These are phyloP conservation scores for Cryphonectria naterciae DNA, from an alignment of 2,329 filamentous ascomycete species.

Conservation along the genomic window DNA sequence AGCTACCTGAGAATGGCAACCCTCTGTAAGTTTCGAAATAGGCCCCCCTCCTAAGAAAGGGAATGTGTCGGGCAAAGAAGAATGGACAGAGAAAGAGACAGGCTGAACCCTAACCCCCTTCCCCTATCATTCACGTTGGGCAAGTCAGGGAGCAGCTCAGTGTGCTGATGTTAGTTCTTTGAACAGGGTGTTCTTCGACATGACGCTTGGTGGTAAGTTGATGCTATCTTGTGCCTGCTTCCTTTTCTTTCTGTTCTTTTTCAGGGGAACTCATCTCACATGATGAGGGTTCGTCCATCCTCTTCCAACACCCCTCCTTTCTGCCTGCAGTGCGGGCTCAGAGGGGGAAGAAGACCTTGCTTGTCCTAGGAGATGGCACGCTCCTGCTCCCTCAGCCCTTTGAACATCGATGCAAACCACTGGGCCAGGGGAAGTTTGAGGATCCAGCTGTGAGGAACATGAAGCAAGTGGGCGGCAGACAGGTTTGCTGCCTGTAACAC, in stretches of 20 bases:
- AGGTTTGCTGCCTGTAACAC: neutral
- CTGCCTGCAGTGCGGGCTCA: neutral
- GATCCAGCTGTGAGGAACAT: neutral
- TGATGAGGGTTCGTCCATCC: neutral
- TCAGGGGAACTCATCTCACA: neutral
- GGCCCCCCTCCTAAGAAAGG: neutral
- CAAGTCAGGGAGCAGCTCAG: no score
- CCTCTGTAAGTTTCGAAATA: constrained; percentile 45
- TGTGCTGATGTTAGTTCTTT: neutral
- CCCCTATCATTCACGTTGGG: no score
- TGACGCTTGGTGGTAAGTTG: constrained; percentile 71
- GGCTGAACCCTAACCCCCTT: constrained; percentile 22
- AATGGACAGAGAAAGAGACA: neutral
- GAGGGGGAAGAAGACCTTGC: neutral
- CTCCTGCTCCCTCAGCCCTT: neutral
- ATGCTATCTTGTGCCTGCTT: constrained; percentile 10
- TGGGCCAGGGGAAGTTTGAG: no score
- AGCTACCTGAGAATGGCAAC: constrained; percentile 27
- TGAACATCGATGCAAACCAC: neutral
- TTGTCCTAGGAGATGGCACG: neutral
- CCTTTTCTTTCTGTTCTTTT: neutral
- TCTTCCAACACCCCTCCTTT: neutral
- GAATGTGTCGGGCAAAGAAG: neutral
- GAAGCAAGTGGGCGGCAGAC: neutral
- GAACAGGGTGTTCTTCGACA: constrained; percentile 41